phyloP scores from a whole-genome alignment of 805 yeast species.

The Wickerhamiella kurtzmanii region DNA sequence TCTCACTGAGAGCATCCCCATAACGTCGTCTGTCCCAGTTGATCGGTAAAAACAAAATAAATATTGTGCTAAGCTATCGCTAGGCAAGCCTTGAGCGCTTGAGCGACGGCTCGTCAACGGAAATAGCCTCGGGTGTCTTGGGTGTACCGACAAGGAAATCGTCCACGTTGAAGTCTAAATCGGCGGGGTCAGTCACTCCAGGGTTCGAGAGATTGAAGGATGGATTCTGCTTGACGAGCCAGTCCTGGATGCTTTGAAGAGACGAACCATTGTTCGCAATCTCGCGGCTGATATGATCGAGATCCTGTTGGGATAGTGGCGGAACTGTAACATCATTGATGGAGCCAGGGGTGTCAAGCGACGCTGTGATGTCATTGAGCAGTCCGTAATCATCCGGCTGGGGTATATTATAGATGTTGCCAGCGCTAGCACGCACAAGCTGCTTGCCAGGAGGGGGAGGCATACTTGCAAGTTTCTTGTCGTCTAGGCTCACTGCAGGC shows the following conservation, averaged over 20 bases:
- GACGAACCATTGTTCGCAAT: slow-evolving; percentile 9
- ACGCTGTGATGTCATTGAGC: neutral
- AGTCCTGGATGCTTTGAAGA: slow-evolving; percentile 15
- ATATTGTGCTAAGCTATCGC: neutral
- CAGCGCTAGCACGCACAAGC: neutral
- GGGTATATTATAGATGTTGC: neutral
- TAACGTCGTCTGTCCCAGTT: no score
- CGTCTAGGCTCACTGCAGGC: no score
- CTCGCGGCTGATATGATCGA: slow-evolving; percentile 13
- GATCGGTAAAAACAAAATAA: neutral
- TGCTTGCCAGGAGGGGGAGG: slow-evolving; percentile 1
- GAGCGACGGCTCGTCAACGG: neutral
- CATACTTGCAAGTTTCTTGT: no score
- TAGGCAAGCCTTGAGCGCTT: neutral
- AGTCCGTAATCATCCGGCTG: neutral
- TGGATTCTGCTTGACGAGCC: slow-evolving; percentile 7
- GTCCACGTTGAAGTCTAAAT: slow-evolving; percentile 17
- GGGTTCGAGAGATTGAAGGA: neutral
- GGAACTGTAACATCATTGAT: slow-evolving; percentile 4
- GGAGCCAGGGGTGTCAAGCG: neutral
- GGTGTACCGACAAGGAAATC: slow-evolving; percentile 14
- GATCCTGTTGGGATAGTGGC: slow-evolving; percentile 9
- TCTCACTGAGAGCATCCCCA: no score
- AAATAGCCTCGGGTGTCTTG: slow-evolving; percentile 3
- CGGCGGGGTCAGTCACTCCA: slow-evolving; percentile 4